A percentile compares a stretch with the other conserved stretches of the same genome.
phyloP scores from a whole-genome alignment of 2,329 filamentous ascomycete genomes.

The Hypoxylon sp. region DNA sequence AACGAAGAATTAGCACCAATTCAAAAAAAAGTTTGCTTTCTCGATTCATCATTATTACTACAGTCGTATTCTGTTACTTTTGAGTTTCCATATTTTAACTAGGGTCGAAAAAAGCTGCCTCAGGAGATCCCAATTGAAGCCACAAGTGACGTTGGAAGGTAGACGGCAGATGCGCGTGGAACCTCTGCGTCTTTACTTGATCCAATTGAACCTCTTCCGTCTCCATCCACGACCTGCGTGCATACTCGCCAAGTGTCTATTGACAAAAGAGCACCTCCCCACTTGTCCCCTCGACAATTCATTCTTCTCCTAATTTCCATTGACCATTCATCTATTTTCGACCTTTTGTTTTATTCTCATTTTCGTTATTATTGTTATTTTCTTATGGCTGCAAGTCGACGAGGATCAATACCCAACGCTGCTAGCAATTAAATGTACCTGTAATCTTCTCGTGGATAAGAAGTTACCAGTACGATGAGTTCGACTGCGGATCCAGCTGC shows the following conservation, averaged over 20 bases:
- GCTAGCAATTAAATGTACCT: constrained; percentile 4
- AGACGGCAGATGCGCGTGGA: constrained; percentile 22
- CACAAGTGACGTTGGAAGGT: constrained; percentile 28
- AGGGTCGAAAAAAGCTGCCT: no score
- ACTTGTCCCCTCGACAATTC: constrained; percentile 2
- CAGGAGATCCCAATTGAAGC: constrained; percentile 6
- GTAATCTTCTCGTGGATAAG: background rate
- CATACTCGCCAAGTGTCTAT: constrained; percentile 16
- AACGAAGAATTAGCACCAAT: constrained; percentile 17
- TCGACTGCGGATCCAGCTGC: constrained; percentile 25
- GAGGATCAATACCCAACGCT: constrained; percentile 42
- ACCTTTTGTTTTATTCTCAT: background rate
- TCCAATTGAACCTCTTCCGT: constrained; percentile 27
- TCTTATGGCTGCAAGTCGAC: constrained; percentile 38
- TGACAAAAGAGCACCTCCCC: no score
- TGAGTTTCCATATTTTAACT: no score
- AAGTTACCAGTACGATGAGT: constrained; percentile 37
- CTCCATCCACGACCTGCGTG: constrained; percentile 2
- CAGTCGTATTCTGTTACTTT: no score
- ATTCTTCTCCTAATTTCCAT: no score
- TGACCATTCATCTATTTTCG: constrained; percentile 8
- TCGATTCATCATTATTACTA: no score
- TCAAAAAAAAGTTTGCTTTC: constrained; percentile 8
- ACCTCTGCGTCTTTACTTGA: constrained; percentile 6
- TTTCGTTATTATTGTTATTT: background rate